Conservation (phyloP, 805 yeast genomes). For the Priceomyces carsonii region DNA sequence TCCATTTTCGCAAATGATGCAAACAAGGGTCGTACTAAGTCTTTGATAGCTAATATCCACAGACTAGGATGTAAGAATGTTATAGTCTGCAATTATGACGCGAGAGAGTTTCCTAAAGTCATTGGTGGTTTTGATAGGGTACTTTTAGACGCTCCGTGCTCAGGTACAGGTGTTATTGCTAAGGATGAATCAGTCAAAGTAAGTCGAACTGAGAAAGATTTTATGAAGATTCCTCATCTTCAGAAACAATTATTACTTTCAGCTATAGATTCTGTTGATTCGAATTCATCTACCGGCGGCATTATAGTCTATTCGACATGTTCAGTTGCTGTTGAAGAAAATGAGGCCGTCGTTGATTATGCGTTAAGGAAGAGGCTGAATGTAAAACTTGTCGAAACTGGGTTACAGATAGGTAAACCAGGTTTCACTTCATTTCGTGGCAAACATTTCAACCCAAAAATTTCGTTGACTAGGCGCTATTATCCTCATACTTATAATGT, state of each 20-base stretch:
- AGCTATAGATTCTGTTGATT: slow-evolving; percentile 97
- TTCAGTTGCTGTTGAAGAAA: slow-evolving; percentile 97
- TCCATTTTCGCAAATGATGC: slow-evolving; percentile 97
- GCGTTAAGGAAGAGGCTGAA: slow-evolving; percentile 96
- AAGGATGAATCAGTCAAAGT: slow-evolving; percentile 95
- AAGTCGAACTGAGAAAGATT: slow-evolving; percentile 93
- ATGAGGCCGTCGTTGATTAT: slow-evolving; percentile 98
- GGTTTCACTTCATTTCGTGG: slow-evolving; percentile 95
- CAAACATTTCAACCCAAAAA: slow-evolving; percentile 76
- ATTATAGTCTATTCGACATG: slow-evolving; percentile 95
- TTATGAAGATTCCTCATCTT: slow-evolving; percentile 92
- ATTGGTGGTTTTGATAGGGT: slow-evolving; percentile 98
- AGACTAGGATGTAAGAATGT: slow-evolving; percentile 96
- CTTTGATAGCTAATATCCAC: slow-evolving; percentile 95
- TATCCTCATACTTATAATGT: slow-evolving; percentile 98
- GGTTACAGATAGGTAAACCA: slow-evolving; percentile 89
- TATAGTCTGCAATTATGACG: slow-evolving; percentile 96
- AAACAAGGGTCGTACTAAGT: slow-evolving; percentile 93
- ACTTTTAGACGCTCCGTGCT: slow-evolving; percentile 96
- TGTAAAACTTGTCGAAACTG: slow-evolving; percentile 90
- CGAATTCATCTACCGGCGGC: slow-evolving; percentile 89
- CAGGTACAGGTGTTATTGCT: slow-evolving; percentile 99
- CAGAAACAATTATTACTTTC: slow-evolving; percentile 91
- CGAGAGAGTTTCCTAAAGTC: slow-evolving; percentile 96
- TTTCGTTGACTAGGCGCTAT: slow-evolving; percentile 86